phyloP scores from a whole-genome alignment of 108 stramenopile species.

The Pseudonitzschia pungens region DNA sequence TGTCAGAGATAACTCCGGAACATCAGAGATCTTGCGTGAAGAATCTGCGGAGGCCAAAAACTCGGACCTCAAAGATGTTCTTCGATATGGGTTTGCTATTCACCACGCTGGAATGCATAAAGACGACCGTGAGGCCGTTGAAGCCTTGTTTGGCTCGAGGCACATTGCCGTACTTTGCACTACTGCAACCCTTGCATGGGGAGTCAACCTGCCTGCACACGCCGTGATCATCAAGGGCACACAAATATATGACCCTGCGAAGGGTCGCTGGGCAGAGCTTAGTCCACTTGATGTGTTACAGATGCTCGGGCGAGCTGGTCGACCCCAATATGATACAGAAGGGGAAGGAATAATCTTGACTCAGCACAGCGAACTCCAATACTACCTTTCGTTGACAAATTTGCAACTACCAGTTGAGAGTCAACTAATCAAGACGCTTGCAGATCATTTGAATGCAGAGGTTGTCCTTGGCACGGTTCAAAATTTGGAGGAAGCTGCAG shows the following conservation, averaged over 20 bases:
- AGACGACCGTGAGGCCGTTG: slow-evolving; percentile 95
- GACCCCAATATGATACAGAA: slow-evolving; percentile 97
- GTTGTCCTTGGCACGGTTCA: slow-evolving; percentile 93
- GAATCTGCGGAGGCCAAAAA: slow-evolving; percentile 85
- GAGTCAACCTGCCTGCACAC: slow-evolving; percentile 99
- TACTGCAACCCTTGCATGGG: slow-evolving; percentile 99
- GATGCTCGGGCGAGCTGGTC: slow-evolving; percentile 99
- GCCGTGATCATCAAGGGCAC: slow-evolving; percentile 99
- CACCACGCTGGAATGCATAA: slow-evolving; percentile 98
- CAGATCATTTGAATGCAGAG: slow-evolving; percentile 98
- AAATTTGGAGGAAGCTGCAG: slow-evolving; percentile 90
- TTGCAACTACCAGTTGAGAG: slow-evolving; percentile 99
- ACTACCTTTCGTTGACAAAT: slow-evolving; percentile 97
- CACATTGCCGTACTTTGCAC: slow-evolving; percentile 95
- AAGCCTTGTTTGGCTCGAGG: slow-evolving; percentile 96
- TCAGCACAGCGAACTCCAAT: slow-evolving; percentile 96
- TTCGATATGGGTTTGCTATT: slow-evolving; percentile 96
- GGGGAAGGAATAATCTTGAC: slow-evolving; percentile 99
- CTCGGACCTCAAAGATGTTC: slow-evolving; percentile 92
- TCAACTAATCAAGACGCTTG: slow-evolving; percentile 92
- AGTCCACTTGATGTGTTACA: slow-evolving; percentile 97
- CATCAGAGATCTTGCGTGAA: slow-evolving; percentile 91
- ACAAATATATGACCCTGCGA: slow-evolving; percentile 97
- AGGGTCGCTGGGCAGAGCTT: slow-evolving; percentile 98
- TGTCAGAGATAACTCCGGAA: slow-evolving; percentile 89